These are phyloP conservation scores for Sugiyamaella grinbergsii DNA, from an alignment of 1,139 yeast species.

Conservation along the genomic window DNA sequence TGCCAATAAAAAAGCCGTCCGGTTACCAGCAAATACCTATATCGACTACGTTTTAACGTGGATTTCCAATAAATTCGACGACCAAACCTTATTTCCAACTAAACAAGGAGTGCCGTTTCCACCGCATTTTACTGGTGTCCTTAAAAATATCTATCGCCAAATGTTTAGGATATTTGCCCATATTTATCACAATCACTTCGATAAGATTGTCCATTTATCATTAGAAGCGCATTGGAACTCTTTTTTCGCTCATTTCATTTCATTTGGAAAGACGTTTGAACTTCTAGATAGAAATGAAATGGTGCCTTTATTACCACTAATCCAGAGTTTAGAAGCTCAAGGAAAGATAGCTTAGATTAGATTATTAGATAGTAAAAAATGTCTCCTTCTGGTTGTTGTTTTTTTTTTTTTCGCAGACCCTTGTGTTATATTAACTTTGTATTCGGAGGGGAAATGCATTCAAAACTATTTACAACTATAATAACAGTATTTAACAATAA, in stretches of 20 bases:
- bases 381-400: too few relatives aligned
- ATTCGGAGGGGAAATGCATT: too few relatives aligned
- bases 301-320: conserved; percentile 74
- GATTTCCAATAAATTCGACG: conserved; percentile 86
- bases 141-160: conserved; percentile 84
- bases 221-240: conserved; percentile 98
- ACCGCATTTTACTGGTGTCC: conserved; percentile 75
- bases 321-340: conserved; percentile 78
- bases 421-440: too few relatives aligned
- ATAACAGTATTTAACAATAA: neutral
- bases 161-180: conserved; percentile 98
- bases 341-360: conserved; percentile 61
- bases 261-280: conserved; percentile 81
- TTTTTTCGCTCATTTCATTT: conserved; percentile 91
- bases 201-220: conserved; percentile 82
- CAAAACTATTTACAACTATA: conserved; percentile 1
- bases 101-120: conserved; percentile 91
- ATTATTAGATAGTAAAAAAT: neutral
- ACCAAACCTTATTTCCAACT: conserved; percentile 89
- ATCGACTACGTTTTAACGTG: conserved; percentile 90
- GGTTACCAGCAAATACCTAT: conserved; percentile 89
- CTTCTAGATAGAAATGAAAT: conserved; percentile 77
- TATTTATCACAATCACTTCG: conserved; percentile 91
- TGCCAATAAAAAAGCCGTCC: conserved; percentile 70
- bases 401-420: neutral